Percentiles rank a stretch among this genome's conserved stretches.
Conservation (phyloP, 2,329 filamentous ascomycete genomes). For the Endoconidiophora laricicola region DNA sequence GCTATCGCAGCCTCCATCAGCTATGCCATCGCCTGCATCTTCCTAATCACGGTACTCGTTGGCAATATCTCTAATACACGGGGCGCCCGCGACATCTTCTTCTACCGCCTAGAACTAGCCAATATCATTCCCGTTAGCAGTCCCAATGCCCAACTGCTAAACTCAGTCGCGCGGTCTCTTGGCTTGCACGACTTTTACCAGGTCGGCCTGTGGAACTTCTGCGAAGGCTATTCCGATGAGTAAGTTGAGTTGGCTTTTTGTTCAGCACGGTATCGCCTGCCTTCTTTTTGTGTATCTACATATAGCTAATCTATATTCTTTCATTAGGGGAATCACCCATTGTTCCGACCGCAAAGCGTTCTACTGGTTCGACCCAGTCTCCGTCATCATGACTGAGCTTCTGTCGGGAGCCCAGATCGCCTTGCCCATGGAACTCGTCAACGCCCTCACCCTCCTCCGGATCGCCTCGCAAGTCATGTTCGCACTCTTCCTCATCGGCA, state of each 20-base stretch:
- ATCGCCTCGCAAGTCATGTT: constrained; percentile 77
- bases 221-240: constrained; percentile 63
- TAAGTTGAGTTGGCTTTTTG: constrained; percentile 19
- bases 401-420: constrained; percentile 70
- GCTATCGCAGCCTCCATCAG: constrained; percentile 48
- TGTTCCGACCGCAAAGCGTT: constrained; percentile 55
- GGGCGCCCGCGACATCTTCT: constrained; percentile 56
- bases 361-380: constrained; percentile 85
- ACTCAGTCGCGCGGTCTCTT: constrained; percentile 70
- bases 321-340: constrained; percentile 47
- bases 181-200: constrained; percentile 91
- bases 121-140: constrained; percentile 62
- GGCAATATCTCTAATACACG: constrained; percentile 51
- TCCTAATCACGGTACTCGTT: constrained; percentile 63
- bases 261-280: neutral
- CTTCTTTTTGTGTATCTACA: neutral
- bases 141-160: constrained; percentile 59
- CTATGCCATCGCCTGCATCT: constrained; percentile 60
- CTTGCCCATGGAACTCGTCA: constrained; percentile 55
- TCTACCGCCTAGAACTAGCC: constrained; percentile 69
- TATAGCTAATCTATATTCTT: neutral
- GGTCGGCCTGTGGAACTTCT: constrained; percentile 82
- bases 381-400: constrained; percentile 64
- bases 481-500: constrained; percentile 60
- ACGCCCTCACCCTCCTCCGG: constrained; percentile 57